Conservation (phyloP, 306 rosid genomes). For the Gillenia trifoliata region DNA sequence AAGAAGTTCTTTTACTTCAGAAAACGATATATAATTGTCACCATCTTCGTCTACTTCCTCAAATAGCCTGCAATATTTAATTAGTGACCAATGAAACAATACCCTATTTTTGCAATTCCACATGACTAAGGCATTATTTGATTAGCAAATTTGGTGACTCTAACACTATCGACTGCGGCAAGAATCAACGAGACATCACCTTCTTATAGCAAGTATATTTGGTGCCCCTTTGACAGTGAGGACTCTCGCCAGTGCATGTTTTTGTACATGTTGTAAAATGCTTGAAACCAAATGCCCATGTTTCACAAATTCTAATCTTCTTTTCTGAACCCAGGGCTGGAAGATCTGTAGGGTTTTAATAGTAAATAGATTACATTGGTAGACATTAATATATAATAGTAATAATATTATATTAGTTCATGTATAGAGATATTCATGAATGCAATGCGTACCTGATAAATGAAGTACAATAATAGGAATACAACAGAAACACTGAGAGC, state of each 20-base stretch:
- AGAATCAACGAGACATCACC: neutral
- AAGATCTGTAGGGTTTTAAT: neutral
- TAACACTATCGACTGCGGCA: neutral
- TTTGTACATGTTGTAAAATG: constrained; percentile 14
- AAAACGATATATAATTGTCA: constrained; percentile 24
- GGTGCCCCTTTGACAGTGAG: constrained; percentile 18
- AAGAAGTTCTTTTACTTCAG: constrained; percentile 38
- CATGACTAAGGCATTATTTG: neutral
- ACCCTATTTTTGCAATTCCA: neutral
- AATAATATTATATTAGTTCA: neutral
- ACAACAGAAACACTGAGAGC: constrained; percentile 36
- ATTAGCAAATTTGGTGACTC: neutral
- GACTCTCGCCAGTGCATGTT: constrained; percentile 12
- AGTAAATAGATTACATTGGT: neutral
- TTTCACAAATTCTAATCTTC: constrained; percentile 17
- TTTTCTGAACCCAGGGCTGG: constrained; percentile 17
- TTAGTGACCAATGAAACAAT: neutral
- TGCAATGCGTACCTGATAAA: constrained; percentile 45
- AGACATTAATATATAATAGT: neutral
- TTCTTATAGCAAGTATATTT: constrained; percentile 1
- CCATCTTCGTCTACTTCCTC: constrained; percentile 43
- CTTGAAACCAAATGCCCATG: constrained; percentile 2
- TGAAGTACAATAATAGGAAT: constrained; percentile 29
- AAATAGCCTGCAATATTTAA: constrained; percentile 34
- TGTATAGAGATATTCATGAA: neutral